These are phyloP conservation scores for Omphalotus olearius DNA, from an alignment of 1,284 basidiomycete species.

Conservation along the genomic window DNA sequence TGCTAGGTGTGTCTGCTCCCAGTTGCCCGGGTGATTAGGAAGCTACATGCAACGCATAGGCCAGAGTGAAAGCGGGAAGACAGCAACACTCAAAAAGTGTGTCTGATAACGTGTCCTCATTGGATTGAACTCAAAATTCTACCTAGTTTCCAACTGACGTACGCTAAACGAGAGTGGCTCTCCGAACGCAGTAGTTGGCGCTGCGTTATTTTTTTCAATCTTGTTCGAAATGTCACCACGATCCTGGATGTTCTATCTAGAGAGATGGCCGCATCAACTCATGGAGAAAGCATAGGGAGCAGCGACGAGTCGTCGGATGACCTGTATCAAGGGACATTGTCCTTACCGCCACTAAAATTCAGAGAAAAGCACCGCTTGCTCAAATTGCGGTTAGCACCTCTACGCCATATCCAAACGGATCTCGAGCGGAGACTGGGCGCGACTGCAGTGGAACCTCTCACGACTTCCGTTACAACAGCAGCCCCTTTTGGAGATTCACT, in stretches of 20 bases:
- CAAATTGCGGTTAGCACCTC: conserved; percentile 51
- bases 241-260: conserved; percentile 54
- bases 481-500: conserved; percentile 26
- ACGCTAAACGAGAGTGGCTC: conserved; percentile 61
- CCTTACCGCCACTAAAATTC: conserved; percentile 42
- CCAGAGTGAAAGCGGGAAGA: conserved; percentile 68
- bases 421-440: conserved; percentile 58
- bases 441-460: conserved; percentile 44
- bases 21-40: neutral
- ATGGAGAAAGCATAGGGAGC: conserved; percentile 19
- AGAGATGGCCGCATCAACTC: conserved; percentile 43
- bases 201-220: conserved; percentile 69
- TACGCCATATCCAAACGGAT: conserved; percentile 53
- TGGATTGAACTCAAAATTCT: conserved; percentile 9
- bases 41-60: conserved; percentile 27
- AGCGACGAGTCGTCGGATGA: conserved; percentile 36
- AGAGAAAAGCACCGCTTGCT: conserved; percentile 59
- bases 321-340: conserved; percentile 21
- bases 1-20: conserved; percentile 40
- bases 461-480: conserved; percentile 30
- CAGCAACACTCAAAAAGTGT: conserved; percentile 35
- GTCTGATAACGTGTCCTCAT: neutral
- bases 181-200: conserved; percentile 70
- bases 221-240: conserved; percentile 62
- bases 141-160: conserved; percentile 68